Conservation (phyloP, 495 filamentous ascomycete species). For the Hypoxylon perforatum region DNA sequence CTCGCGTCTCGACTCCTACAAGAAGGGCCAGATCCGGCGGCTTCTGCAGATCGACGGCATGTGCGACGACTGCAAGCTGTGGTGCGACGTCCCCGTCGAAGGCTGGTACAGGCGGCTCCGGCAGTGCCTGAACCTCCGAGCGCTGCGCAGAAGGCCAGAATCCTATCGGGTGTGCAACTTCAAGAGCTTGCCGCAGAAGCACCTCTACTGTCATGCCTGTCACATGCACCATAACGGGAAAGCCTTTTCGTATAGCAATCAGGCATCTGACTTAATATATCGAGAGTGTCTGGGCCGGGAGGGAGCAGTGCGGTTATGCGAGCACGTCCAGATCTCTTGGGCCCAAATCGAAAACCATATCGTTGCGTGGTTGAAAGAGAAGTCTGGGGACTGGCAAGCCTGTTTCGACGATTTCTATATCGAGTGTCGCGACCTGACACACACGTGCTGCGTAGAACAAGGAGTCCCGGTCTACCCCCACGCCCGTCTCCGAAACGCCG, state of each 20-base stretch:
- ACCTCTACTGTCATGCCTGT: constrained; percentile 26
- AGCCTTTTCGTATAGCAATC: neutral
- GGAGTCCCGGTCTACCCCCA: constrained; percentile 31
- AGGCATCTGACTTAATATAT: neutral
- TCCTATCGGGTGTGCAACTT: neutral
- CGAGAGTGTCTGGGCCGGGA: constrained; percentile 29
- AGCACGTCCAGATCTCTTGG: constrained; percentile 39
- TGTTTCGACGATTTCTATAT: constrained; percentile 32
- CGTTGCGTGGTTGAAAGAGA: constrained; percentile 15
- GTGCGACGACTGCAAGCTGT: constrained; percentile 27
- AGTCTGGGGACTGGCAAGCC: constrained; percentile 20
- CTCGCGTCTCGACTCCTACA: no score
- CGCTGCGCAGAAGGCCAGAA: neutral
- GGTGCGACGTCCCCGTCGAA: constrained; percentile 1
- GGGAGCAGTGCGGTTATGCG: constrained; percentile 37
- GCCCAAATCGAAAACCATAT: constrained; percentile 30
- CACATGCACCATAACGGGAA: no score
- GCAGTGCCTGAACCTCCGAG: neutral
- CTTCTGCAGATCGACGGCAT: constrained; percentile 27
- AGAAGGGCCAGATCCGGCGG: constrained; percentile 7
- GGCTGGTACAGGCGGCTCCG: no score
- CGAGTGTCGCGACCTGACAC: constrained; percentile 36
- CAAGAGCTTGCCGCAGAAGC: neutral
- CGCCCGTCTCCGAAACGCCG: constrained; percentile 19
- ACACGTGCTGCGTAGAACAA: constrained; percentile 26